Base-by-base conservation (phyloP, 768 basidiomycete species). In the Polyporus arcularius region DNA sequence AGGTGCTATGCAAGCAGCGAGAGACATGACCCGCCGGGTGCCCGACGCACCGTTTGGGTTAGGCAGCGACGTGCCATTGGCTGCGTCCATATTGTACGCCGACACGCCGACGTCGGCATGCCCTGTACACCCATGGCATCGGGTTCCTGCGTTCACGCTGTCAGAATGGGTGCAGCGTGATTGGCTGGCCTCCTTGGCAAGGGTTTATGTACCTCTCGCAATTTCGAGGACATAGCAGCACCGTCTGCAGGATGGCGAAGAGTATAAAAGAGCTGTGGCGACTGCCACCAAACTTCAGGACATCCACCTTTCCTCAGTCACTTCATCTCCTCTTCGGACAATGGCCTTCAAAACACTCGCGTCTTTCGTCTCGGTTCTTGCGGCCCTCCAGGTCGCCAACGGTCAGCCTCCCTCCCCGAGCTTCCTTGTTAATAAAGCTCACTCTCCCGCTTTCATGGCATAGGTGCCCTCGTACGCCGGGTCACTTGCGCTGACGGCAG, bases 301-400 rank as follows among this genome's bases (percentile, higher is more conserved):
- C 49, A 53, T n/a, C 21, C 43, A 41, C 41, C 28, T 42, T 32
- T 56, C 40, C 57, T 50, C 48, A 28, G 9, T 40, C 16, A 26
- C 21, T 26, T 26, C 21, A 15, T 51, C 49, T 53, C 42, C 28
- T 14, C 38, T 28, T 58, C 42, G 38, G 42, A 39, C 60, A 53
- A 73, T 73, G 72, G 55, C 61, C 18, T 64, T 67, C 61, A 67
- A 59, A 35, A 43, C 42, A 38, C 57, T 71, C 55, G 60, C 63
- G 30, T 61, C 62, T 38, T 43, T 67, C 50, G 50, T 64, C 52
- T 61, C 61, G n/a, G 53, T 67, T 49, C 21, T 71, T 55, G 62
- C 60, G 32, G 65, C 65, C 51, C 52, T 65, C 39, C 53, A 61
- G 14, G 53, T 64, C 35, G 62, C 57, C 50, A 65, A 58, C 47